Conservation (phyloP, 2,329 filamentous ascomycete species). For the Calonectria henricotiae region DNA sequence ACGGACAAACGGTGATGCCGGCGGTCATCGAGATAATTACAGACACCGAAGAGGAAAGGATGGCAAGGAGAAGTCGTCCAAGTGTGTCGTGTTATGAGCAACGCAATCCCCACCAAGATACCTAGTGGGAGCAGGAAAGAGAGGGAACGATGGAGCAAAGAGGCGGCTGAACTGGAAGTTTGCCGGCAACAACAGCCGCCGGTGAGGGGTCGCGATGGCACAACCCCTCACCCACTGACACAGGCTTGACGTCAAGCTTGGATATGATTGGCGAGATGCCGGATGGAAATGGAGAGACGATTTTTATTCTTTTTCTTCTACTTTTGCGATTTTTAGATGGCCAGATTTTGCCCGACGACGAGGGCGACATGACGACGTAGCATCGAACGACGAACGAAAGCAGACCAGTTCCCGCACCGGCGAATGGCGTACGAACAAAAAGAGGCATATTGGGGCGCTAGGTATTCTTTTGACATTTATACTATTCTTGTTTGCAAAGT, state of each 20-base stretch:
- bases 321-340: conserved; percentile 52
- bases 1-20: conserved; percentile 58
- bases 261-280: conserved; percentile 49
- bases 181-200: conserved; percentile 43
- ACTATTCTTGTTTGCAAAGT: conserved; percentile 51
- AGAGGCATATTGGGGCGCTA: conserved; percentile 60
- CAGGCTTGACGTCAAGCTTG: conserved; percentile 45
- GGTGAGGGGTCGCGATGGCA: conserved; percentile 42
- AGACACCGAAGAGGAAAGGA: conserved; percentile 56
- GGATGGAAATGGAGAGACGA: conserved; percentile 48
- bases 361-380: conserved; percentile 55
- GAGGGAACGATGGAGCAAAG: conserved; percentile 42
- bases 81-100: conserved; percentile 62
- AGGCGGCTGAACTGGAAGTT: conserved; percentile 38
- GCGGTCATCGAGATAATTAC: conserved; percentile 53
- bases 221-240: conserved; percentile 46
- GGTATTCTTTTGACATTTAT: conserved; percentile 58
- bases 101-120: conserved; percentile 23
- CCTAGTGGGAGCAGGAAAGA: conserved; percentile 30
- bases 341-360: conserved; percentile 47
- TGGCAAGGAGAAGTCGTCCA: conserved; percentile 57
- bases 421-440: conserved; percentile 61
- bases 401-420: conserved; percentile 57
- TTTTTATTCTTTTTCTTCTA: conserved; percentile 45
- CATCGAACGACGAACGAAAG: conserved; percentile 57